Conservation (phyloP, 2,329 filamentous ascomycete genomes). For the Claviceps paspali region DNA sequence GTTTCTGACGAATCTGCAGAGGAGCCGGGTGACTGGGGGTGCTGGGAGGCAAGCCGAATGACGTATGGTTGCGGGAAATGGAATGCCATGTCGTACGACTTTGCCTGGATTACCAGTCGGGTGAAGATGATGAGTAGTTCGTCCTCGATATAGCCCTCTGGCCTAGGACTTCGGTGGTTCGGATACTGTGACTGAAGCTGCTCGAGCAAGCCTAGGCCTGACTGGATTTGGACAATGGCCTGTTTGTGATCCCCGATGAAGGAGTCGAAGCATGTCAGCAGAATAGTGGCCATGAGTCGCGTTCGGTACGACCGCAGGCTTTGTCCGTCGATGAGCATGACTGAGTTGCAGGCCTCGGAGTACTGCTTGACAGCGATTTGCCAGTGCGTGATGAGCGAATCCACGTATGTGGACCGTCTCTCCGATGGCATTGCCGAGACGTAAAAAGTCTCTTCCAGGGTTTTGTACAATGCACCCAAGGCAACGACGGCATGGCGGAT, state of each 20-base stretch:
- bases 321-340: conserved; percentile 28
- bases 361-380: conserved; percentile 46
- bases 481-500: conserved; percentile 52
- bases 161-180: conserved; percentile 3
- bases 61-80: conserved; percentile 49
- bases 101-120: conserved; percentile 47
- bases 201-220: conserved; percentile 38
- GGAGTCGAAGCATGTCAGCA: conserved; percentile 54
- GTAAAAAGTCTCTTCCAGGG: conserved; percentile 41
- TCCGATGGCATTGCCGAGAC: conserved; percentile 17
- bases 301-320: conserved; percentile 33
- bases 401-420: conserved; percentile 12
- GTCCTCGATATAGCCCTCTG: conserved; percentile 36
- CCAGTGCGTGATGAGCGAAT: conserved; percentile 34
- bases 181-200: conserved; percentile 21
- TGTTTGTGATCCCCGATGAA: conserved; percentile 49
- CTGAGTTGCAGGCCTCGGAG: conserved; percentile 36
- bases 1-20: conserved; percentile 16
- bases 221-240: conserved; percentile 46
- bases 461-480: conserved; percentile 52
- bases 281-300: conserved; percentile 47
- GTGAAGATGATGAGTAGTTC: conserved; percentile 50
- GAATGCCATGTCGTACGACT: conserved; percentile 54
- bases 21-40: conserved; percentile 18
- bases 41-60: conserved; percentile 27